phyloP scores from a whole-genome alignment of 768 basidiomycete species.

The Gyrodon lividus region DNA sequence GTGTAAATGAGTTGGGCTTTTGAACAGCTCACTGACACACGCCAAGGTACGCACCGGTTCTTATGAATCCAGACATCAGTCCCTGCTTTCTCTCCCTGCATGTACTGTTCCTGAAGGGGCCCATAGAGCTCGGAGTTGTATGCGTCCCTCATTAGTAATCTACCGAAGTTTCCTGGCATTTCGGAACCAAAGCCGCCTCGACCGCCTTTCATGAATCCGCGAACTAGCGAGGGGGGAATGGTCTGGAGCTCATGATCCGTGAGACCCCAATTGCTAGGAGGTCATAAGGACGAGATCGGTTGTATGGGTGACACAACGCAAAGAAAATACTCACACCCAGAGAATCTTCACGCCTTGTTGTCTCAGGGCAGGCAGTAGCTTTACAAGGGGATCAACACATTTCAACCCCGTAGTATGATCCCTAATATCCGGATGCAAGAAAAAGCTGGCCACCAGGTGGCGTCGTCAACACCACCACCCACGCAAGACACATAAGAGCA shows the following conservation, averaged over 20 bases:
- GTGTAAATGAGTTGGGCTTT: background rate
- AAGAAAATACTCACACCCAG: constrained; percentile 58
- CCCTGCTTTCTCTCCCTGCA: constrained; percentile 49
- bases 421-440: constrained; percentile 60
- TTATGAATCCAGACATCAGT: constrained; percentile 75
- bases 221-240: constrained; percentile 58
- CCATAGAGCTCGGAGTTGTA: constrained; percentile 63
- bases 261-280: constrained; percentile 66
- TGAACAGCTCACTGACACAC: background rate
- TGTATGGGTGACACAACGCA: background rate
- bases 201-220: constrained; percentile 50
- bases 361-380: constrained; percentile 48
- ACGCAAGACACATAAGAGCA: background rate
- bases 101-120: constrained; percentile 55
- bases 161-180: constrained; percentile 53
- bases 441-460: constrained; percentile 44
- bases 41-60: constrained; percentile 44
- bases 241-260: constrained; percentile 61
- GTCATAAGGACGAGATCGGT: background rate
- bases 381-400: constrained; percentile 55
- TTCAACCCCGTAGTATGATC: constrained; percentile 53
- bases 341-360: constrained; percentile 53
- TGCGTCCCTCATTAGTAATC: constrained; percentile 55
- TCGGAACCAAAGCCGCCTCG: constrained; percentile 53
- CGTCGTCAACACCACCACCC: constrained; percentile 3